Evolutionary conservation across 495 filamentous ascomycete genomes (phyloP), one percentile per base, ranked within the genome.

Genomic region (Neurospora sp.): DNA sequence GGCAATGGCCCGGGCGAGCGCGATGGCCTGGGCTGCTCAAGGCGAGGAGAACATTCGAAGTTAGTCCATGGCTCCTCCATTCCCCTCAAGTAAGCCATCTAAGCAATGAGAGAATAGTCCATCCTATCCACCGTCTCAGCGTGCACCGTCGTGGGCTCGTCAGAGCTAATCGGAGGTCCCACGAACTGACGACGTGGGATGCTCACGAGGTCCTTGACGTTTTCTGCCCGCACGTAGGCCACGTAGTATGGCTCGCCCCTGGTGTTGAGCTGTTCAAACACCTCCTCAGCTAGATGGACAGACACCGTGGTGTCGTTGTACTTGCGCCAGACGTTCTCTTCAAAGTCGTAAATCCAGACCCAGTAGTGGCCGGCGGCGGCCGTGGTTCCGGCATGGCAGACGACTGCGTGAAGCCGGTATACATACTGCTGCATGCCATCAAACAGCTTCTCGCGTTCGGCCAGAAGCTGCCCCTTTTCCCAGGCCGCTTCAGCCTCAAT

Each of bases 341-440:
- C 84, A 79, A 96, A 97, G 80, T 98, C 96, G 78, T 89, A 91
- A 76, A 99, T 97, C 86, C 94, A 98, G 72, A 98, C 94, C 89
- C 93, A 99, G 83, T 98, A 99, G 80, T 99, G 96, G 1, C 96
- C 96, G 69, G 91, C 92, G 2, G 77, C 75, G 8, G 81, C 74
- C 16, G 77, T 83, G 22, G 80, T 75, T 61, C 91, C 96, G 5
- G 90, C 88, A 78, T 99, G 96, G 69, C 97, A 93, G 79, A 98
- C 95, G 27, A 98, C 91, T 0, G 96, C 92, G 72, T 96, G 93
- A 14, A 99, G 88, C n/a, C 87, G 89, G 79, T 98, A 99, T 3
- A 89, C 85, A 31, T 92, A 79, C 31, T 88, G 79, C 40, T 83
- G 84, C 74, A 87, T 81, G 71, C 86, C 85, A 4, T 79, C 82